Evolutionary conservation across 768 basidiomycete genomes (phyloP).

Genomic region (Psilocybe sp.): DNA sequence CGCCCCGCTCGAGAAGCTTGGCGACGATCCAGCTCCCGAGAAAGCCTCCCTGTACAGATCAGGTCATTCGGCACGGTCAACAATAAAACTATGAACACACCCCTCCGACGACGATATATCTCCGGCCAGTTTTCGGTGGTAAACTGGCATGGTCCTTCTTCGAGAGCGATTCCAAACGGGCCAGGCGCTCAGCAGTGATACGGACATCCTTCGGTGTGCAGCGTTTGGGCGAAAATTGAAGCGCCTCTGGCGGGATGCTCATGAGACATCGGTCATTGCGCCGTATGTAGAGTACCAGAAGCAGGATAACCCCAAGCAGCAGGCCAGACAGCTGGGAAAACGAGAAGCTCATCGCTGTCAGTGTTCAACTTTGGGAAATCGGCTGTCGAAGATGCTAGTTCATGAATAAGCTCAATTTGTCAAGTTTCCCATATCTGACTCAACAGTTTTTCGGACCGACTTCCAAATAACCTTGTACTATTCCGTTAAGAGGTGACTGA

Average conservation of each 20-base stretch:
- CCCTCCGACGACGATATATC: constrained; percentile 77
- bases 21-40: constrained; percentile 77
- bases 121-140: constrained; percentile 67
- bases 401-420: too few relatives aligned
- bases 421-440: too few relatives aligned
- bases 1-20: constrained; percentile 66
- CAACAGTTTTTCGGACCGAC: too few relatives aligned
- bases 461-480: too few relatives aligned
- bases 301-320: constrained; percentile 2
- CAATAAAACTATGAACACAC: constrained; percentile 34
- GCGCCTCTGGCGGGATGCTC: constrained; percentile 45
- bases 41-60: constrained; percentile 56
- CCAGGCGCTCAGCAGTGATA: constrained; percentile 33
- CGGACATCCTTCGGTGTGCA: constrained; percentile 41
- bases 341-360: constrained; percentile 1
- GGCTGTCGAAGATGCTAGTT: not conserved
- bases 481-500: not conserved
- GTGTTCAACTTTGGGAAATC: not conserved
- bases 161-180: constrained; percentile 27
- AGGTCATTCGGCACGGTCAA: not conserved
- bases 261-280: constrained; percentile 55
- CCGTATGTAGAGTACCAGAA: constrained; percentile 27
- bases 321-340: constrained; percentile 8
- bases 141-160: constrained; percentile 38
- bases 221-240: constrained; percentile 50